These are phyloP conservation scores for Saccharomyces hybrid DNA, from an alignment of 1,139 yeast genomes.

Conservation along the genomic window DNA sequence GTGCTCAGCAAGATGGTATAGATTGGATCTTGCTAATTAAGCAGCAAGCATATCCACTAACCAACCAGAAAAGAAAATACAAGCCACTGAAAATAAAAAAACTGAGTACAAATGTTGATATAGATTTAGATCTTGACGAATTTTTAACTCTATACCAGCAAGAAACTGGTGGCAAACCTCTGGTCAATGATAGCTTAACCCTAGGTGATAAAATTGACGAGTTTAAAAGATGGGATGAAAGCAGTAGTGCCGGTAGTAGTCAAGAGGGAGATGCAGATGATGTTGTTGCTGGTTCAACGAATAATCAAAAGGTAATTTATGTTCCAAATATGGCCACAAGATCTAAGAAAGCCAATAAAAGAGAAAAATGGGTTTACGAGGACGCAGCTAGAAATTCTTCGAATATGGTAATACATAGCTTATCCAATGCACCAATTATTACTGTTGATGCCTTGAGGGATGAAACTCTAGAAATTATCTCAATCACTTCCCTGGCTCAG, in stretches of 20 bases:
- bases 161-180: constrained; percentile 31
- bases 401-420: constrained; percentile 43
- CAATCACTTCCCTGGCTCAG: constrained; percentile 64
- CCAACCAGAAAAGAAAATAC: constrained; percentile 42
- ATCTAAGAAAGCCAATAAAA: constrained; percentile 63
- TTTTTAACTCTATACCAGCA: constrained; percentile 42
- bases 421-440: constrained; percentile 62
- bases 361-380: constrained; percentile 74
- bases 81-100: constrained; percentile 72
- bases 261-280: constrained; percentile 29
- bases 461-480: constrained; percentile 75
- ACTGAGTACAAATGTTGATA: constrained; percentile 50
- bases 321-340: constrained; percentile 68
- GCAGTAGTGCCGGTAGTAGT: constrained; percentile 27
- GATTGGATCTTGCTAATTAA: constrained; percentile 69
- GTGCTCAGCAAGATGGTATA: constrained; percentile 62
- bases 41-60: constrained; percentile 40
- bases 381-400: constrained; percentile 63
- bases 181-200: constrained; percentile 11
- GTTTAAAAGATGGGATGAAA: constrained; percentile 24
- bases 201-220: constrained; percentile 20
- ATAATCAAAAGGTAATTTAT: constrained; percentile 46
- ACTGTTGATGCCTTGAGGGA: constrained; percentile 69
- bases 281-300: constrained; percentile 28
- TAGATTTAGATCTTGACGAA: constrained; percentile 65